Evolutionary conservation across 2,329 filamentous ascomycete genomes (phyloP).

Genomic region (Phoma sp.): DNA sequence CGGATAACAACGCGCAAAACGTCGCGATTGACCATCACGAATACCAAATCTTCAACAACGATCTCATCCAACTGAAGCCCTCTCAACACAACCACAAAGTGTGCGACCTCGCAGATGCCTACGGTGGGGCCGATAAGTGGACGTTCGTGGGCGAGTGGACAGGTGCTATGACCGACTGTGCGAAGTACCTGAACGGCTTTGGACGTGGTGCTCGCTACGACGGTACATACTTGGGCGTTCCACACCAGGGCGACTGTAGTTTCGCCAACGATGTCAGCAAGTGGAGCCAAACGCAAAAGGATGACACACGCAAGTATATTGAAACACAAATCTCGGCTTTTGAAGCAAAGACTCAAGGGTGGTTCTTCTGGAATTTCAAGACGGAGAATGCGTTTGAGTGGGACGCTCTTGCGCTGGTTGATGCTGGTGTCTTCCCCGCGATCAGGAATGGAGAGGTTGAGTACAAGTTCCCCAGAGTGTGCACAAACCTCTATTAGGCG

Average conservation of each 20-base stretch:
- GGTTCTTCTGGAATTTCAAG: conserved; percentile 67
- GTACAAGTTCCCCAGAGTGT: conserved; percentile 30
- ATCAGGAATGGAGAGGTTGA: conserved; percentile 29
- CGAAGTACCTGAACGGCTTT: conserved; percentile 61
- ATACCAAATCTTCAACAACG: conserved; percentile 69
- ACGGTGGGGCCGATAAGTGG: conserved; percentile 67
- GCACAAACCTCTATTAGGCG: conserved; percentile 22
- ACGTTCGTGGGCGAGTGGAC: conserved; percentile 73
- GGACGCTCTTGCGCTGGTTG: conserved; percentile 60
- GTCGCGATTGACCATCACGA: conserved; percentile 73
- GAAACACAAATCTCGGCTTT: conserved; percentile 63
- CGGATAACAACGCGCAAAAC: conserved; percentile 59
- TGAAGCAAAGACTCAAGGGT: conserved; percentile 60
- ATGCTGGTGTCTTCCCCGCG: conserved; percentile 59
- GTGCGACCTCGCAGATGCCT: conserved; percentile 61
- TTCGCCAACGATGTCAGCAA: conserved; percentile 58
- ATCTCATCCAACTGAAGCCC: conserved; percentile 58
- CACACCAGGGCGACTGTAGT: conserved; percentile 62
- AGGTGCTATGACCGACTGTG: conserved; percentile 70
- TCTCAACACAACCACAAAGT: conserved; percentile 63
- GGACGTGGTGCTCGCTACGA: conserved; percentile 67
- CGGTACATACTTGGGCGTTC: conserved; percentile 59
- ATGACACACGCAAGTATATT: conserved; percentile 60
- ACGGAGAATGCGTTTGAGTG: conserved; percentile 62
- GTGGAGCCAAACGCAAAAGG: conserved; percentile 56